Base-by-base conservation (phyloP, 2,329 filamentous ascomycete species). In the Aspergillus awamori region DNA sequence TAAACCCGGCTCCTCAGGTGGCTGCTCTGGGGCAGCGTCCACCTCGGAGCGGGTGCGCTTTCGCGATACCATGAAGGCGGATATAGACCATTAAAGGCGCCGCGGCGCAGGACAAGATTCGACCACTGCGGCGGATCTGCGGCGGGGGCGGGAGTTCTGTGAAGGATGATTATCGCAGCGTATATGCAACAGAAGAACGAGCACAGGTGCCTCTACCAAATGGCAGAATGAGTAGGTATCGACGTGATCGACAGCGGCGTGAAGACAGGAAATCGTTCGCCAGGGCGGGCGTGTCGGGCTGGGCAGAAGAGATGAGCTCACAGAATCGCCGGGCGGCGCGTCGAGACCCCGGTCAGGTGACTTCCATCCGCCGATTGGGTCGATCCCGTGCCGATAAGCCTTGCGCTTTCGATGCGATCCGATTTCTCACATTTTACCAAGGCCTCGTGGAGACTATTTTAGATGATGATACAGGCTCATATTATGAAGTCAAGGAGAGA, bases 11-110 rank as follows among this genome's bases (percentile, higher is more conserved):
- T 79, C 77, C 69, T 76, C 70, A 20, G 65, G 57, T 24, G 65
- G 59, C 63, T 75, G 77, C 71, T 71, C 77, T 63, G 81, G 75
- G 51, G 82, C 78, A 67, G 80, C 78, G 72, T 85, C 84, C 75
- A 81, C 81, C 72, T 86, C 84, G 69, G 83, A 83, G 72, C 81
- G 77, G 68, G 75, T 80, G 73, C 83, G 82, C 77, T 85, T 86
- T 76, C 83, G 81, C 76, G 83, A 80, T 70, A 79, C 79, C 82
- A 84, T 85, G 67, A 70, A 74, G 72, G 70, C 69, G 70, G 70
- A 64, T 72, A 66, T 59, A 69, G 66, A 69, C 67, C 69, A 64
- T 72, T 41, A 67, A 65, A 62, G 66, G 65, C 70, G 71, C 70
- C 66, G 65, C 60, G 58, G 68, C 64, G 63, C 59, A 66, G 61